These are phyloP conservation scores for Claviceps citrina DNA, from an alignment of 2,329 filamentous ascomycete genomes.

Conservation along the genomic window DNA sequence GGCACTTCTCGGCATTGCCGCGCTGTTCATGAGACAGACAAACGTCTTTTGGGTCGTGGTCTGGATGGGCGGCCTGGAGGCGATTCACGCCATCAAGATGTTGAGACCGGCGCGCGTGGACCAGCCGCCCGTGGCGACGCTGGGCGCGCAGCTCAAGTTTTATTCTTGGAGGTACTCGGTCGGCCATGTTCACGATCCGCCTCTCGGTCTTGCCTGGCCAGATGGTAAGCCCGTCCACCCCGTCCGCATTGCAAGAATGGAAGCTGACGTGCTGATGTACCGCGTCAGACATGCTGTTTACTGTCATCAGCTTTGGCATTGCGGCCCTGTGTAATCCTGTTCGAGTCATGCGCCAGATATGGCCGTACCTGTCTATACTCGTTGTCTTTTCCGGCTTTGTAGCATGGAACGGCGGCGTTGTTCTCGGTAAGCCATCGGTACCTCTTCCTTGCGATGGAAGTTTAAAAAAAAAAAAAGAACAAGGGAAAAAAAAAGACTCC, in stretches of 20 bases:
- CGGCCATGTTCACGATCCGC: constrained; percentile 41
- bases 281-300: constrained; percentile 36
- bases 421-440: constrained; percentile 56
- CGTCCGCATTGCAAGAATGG: not conserved
- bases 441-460: too few relatives aligned
- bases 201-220: constrained; percentile 29
- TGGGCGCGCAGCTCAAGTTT: constrained; percentile 21
- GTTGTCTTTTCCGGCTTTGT: constrained; percentile 60
- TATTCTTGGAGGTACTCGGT: constrained; percentile 28
- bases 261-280: not conserved
- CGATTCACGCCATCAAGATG: constrained; percentile 34
- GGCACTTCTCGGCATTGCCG: constrained; percentile 43
- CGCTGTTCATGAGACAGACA: constrained; percentile 75
- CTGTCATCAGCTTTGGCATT: constrained; percentile 47
- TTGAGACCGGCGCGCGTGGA: constrained; percentile 20
- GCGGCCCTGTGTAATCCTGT: constrained; percentile 37
- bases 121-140: constrained; percentile 17
- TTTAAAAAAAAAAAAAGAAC: too few relatives aligned
- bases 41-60: constrained; percentile 92
- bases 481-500: not conserved
- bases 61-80: constrained; percentile 51
- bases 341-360: constrained; percentile 31
- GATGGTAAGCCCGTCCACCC: constrained; percentile 27
- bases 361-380: constrained; percentile 49
- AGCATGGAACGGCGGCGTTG: constrained; percentile 76